phyloP scores from a whole-genome alignment of 2,329 filamentous ascomycete genomes.

The Incumbomyces lentus region DNA sequence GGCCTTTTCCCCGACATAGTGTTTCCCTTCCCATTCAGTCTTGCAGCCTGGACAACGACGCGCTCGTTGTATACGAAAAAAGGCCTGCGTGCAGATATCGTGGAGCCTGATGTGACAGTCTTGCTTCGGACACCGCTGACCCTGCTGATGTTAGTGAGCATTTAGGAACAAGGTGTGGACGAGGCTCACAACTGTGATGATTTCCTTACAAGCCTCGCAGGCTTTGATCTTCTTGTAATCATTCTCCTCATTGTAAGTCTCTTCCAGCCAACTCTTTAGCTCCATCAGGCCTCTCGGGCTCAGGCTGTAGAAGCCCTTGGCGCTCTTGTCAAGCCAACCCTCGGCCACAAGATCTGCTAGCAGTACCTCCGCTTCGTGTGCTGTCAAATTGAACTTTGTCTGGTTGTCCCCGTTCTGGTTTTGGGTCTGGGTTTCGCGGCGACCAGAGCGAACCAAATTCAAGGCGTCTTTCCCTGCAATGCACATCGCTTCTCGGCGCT shows the following conservation, averaged over 20 bases:
- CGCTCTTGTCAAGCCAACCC: slow-evolving; percentile 74
- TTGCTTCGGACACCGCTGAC: slow-evolving; percentile 61
- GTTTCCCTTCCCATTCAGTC: slow-evolving; percentile 40
- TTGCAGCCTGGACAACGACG: slow-evolving; percentile 54
- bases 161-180: not conserved
- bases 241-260: slow-evolving; percentile 67
- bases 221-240: slow-evolving; percentile 66
- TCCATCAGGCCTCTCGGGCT: slow-evolving; percentile 74
- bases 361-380: slow-evolving; percentile 65
- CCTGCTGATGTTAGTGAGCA: slow-evolving; percentile 31
- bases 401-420: slow-evolving; percentile 27
- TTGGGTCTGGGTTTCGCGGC: slow-evolving; percentile 25
- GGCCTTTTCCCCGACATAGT: slow-evolving; percentile 45
- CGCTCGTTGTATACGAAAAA: slow-evolving; percentile 56
- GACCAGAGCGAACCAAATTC: slow-evolving; percentile 47
- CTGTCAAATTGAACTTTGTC: slow-evolving; percentile 50
- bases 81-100: slow-evolving; percentile 62
- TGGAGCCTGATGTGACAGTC: slow-evolving; percentile 65
- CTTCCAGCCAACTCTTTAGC: slow-evolving; percentile 70
- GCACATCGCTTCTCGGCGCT: slow-evolving; percentile 71
- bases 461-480: slow-evolving; percentile 69
- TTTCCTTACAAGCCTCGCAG: slow-evolving; percentile 79
- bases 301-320: slow-evolving; percentile 61
- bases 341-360: slow-evolving; percentile 62
- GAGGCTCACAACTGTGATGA: slow-evolving; percentile 59